Conservation (phyloP, 1,139 yeast genomes). For the Taiozyma sp. region DNA sequence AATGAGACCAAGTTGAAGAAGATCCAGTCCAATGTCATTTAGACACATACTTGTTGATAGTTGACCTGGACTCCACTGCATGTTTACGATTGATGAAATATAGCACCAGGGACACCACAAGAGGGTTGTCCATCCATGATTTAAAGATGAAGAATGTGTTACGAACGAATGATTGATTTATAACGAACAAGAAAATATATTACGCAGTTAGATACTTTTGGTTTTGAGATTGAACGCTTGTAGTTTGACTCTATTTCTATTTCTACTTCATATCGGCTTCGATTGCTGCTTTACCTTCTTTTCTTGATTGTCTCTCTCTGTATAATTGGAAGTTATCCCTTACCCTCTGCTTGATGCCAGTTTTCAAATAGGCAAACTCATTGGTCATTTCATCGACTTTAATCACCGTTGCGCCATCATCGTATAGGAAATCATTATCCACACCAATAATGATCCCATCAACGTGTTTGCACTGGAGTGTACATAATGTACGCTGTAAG, state of each 20-base stretch:
- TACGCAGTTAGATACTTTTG: neutral
- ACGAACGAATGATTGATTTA: neutral
- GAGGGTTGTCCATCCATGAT: neutral
- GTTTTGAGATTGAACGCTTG: neutral
- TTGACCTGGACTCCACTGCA: neutral
- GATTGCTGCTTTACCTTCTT: constrained; percentile 26
- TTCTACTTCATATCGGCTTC: constrained; percentile 6
- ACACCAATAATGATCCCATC: constrained; percentile 52
- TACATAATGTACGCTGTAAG: constrained; percentile 82
- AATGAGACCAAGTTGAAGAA: constrained; percentile 31
- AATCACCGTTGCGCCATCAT: constrained; percentile 6
- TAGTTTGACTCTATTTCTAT: neutral
- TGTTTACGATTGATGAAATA: neutral
- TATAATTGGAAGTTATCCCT: constrained; percentile 25
- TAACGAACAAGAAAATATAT: neutral
- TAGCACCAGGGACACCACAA: neutral
- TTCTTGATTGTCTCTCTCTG: constrained; percentile 29
- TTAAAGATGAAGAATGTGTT: no score
- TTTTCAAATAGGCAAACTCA: constrained; percentile 28
- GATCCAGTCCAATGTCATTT: constrained; percentile 17
- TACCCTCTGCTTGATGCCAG: constrained; percentile 29
- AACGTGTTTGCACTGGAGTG: constrained; percentile 80
- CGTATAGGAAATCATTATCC: constrained; percentile 4
- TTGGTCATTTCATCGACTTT: constrained; percentile 15
- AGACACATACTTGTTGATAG: neutral